phyloP scores from a whole-genome alignment of 306 rosid species.

The Rosa multiflora region DNA sequence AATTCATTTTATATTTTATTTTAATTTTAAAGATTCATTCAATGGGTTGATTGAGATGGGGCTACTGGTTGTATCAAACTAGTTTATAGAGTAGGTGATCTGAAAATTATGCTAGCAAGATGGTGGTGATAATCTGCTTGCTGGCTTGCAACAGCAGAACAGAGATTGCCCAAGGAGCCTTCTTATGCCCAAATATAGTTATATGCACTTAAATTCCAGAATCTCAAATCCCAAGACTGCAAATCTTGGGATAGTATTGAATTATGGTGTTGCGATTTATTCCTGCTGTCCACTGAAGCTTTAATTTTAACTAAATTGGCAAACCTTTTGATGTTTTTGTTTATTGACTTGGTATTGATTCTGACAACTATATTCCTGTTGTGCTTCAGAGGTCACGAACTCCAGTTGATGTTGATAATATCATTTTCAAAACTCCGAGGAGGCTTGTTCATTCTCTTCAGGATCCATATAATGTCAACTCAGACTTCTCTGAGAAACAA shows the following conservation, averaged over 20 bases:
- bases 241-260: not conserved
- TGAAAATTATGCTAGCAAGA: not conserved
- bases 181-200: not conserved
- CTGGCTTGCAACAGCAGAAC: not conserved
- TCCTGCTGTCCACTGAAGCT: not conserved
- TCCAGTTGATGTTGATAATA: constrained; percentile 39
- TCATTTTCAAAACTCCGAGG: constrained; percentile 65
- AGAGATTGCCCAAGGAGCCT: not conserved
- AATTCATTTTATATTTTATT: not conserved
- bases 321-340: constrained; percentile 4
- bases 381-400: constrained; percentile 53
- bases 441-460: constrained; percentile 80
- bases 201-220: not conserved
- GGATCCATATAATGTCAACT: constrained; percentile 44
- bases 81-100: not conserved
- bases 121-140: not conserved
- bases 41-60: not conserved
- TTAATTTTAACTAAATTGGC: not conserved
- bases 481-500: constrained; percentile 42
- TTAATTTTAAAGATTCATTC: not conserved
- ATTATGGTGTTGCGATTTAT: not conserved
- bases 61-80: not conserved
- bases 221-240: not conserved
- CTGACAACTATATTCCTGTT: constrained; percentile 14
- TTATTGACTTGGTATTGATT: constrained; percentile 12